Evolutionary conservation across 1,284 basidiomycete genomes (phyloP).

Genomic region (Austroboletus olivaceoglutinosus): DNA sequence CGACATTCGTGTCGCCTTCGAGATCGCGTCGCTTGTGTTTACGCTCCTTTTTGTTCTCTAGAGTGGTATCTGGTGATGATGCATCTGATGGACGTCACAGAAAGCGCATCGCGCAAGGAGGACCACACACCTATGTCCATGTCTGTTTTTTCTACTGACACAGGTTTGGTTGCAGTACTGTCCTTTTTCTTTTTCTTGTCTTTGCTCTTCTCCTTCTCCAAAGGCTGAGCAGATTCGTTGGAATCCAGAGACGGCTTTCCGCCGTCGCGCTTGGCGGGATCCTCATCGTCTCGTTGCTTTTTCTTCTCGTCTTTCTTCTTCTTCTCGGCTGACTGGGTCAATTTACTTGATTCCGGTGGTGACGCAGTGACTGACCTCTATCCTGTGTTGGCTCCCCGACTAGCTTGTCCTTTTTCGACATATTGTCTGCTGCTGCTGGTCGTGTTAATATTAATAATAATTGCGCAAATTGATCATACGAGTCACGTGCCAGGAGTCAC

Average conservation of each 20-base stretch:
- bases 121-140: constrained; percentile 9
- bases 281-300: background rate
- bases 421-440: too few relatives aligned
- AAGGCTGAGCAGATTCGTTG: background rate
- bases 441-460: too few relatives aligned
- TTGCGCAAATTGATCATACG: too few relatives aligned
- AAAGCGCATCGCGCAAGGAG: background rate
- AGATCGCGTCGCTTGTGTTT: constrained; percentile 29
- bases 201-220: background rate
- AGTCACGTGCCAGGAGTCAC: background rate
- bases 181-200: background rate
- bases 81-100: background rate
- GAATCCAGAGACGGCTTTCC: background rate
- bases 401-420: background rate
- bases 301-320: constrained; percentile 19
- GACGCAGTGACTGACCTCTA: constrained; percentile 14
- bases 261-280: too few relatives aligned
- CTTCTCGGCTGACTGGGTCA: constrained; percentile 25
- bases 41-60: constrained; percentile 30
- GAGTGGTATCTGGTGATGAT: constrained; percentile 1
- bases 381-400: background rate
- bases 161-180: background rate
- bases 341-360: background rate
- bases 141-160: background rate
- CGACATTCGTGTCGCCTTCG: constrained; percentile 4